Base-by-base conservation (phyloP, 306 rosid species). In the Casuarina cunninghamiana region DNA sequence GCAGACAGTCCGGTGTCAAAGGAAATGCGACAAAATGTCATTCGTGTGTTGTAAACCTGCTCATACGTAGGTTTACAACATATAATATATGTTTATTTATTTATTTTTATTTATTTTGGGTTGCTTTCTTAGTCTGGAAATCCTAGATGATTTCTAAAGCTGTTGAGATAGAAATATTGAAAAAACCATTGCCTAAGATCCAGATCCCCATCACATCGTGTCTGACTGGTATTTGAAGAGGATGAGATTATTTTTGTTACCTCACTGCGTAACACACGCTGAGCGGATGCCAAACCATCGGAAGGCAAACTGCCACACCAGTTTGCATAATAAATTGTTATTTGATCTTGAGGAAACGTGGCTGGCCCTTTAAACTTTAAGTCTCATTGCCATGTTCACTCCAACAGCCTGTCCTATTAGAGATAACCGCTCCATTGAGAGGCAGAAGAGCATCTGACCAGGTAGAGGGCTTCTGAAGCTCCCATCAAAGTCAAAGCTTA, bases 381-480 rank as follows among this genome's bases (percentile, higher is more conserved):
- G 68, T 77, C 50, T 79, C 83, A 83, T 71, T 21, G 71, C 6
- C 89, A 86, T 70, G 75, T 66, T 19, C 37, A 81, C 67, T 71
- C 81, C 76, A 86, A 86, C 73, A 83, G 85, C 78, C 78, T 75
- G 80, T 35, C 83, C 85, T 26, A 72, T 42, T 67, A 76, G 45
- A 76, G 79, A 77, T 85, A 83, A 75, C 81, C 85, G 0, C 6
- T 79, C 72, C 60, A 51, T 38, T 78, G 79, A 80, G 85, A 86
- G 73, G 61, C 75, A 16, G 84, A 76, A 73, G 74, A 81, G 74
- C 69, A 86, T 37, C 69, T 0, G 32, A 26, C 32, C 32, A 26
- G 32, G 32, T 26, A 26, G 32, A 26, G 32, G 32, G 32, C 32
- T 26, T 26, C 32, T 26, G 80, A 86, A 69, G 39, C 78, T 26